Base-by-base conservation (phyloP, 306 rosid genomes). In the Dicorynia guianensis region DNA sequence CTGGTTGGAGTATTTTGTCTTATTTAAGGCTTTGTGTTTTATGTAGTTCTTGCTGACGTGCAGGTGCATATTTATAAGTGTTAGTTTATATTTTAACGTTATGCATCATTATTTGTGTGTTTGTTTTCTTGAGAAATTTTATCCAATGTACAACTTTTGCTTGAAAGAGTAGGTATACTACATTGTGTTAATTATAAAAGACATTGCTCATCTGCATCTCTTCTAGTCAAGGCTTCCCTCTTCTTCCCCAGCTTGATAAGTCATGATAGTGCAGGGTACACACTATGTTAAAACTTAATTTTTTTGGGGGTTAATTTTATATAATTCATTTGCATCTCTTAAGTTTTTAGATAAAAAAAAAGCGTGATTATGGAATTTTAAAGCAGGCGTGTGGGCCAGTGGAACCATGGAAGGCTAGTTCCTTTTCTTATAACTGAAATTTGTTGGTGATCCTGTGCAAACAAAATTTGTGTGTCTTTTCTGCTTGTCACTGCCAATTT, bases 351-450 rank as follows among this genome's bases (percentile, higher is more conserved):
- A 57, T 71, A 66, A 4, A 42, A 17, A 17, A 33, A 56, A 71
- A 44, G 44, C 43, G 48, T 57, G 48, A 57, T 57, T 52, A 49
- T 1, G 50, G 44, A 14, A 61, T 40, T 34, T 8, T 40, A 50
- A 75, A 40, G 2, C 43, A 48, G 17, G 30, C 62, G 48, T 73
- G 53, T 61, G 61, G 70, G 57, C 17, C 14, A 42, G 18, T 64
- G 59, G 17, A 71, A 75, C 14, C 42, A 13, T 64, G 50, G 17
- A 71, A 75, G n/a, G 69, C 11, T 63, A 35, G 40, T 61, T 69
- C 34, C 33, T n/a, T 63, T 53, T 52, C 54, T 49, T 44, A 20
- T 53, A 11, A 57, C 17, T n/a, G 60, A 14, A 35, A 44, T 18
- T 40, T 76, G 58, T 61, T 77, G 34, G 62, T 53, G 44, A 44